Evolutionary conservation across 352 stramenopile species (phyloP), one percentile per base, ranked within the genome.

Genomic region (Hyaloperonospora arabidopsidis): DNA sequence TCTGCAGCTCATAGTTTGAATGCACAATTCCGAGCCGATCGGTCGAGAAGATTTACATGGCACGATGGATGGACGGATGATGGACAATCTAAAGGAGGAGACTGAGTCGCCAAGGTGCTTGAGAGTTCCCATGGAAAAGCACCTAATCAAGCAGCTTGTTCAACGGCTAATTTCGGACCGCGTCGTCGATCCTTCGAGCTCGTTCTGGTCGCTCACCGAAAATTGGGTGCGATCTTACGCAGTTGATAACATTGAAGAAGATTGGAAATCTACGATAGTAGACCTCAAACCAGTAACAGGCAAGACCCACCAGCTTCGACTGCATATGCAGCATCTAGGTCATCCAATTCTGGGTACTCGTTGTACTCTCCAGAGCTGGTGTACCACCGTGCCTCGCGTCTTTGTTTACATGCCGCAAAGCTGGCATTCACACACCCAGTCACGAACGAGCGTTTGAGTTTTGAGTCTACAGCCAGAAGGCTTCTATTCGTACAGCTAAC

Each of bases 221-320:
- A 72, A 52, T 47, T 67, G 34, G 10, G 64, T 68, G 21, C 39
- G 49, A 45, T 63, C 60, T 36, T 39, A 25, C 2, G 28, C 22
- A 19, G 44, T 45, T 40, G 47, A 59, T 43, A 36, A 45, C 22
- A 18, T 18, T 21, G 45, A 49, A 12, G 17, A 46, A 18, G 44
- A 51, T 0, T 14, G 25, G 18, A 54, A 61, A 5, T 74, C 56
- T 18, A 79, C 76, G 5, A 58, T 84, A 12, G 54, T 94, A 54
- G 52, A 84, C 41, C 76, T 95, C 28, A 77, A 66, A 45, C 82
- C 86, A 1, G 49, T 89, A 25, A 93, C 83, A 0, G 82, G 83
- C 36, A 83, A 95, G 66, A 96, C 88, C n/a, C 93, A 98, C 73
- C 93, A 98, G 70, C 71, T 98, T 22, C 91, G 95, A 68, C 85